Evolutionary conservation across 306 rosid genomes (phyloP), one percentile per base, ranked within the genome.

Genomic region (Inga leiocalycina): DNA sequence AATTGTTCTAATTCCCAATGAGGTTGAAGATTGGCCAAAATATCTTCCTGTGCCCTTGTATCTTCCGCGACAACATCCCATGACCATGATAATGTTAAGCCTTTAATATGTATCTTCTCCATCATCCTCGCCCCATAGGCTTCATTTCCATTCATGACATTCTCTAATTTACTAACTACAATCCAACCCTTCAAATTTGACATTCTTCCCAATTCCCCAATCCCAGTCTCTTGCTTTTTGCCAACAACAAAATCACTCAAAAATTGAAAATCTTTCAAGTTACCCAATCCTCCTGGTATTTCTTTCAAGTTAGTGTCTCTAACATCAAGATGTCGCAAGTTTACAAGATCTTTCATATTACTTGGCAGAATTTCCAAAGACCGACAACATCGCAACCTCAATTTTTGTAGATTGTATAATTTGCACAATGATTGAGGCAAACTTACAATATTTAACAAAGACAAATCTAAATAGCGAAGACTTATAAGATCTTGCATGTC

Each of bases 301-400:
- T 15, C 17, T 37, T 65, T 4, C 15, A 81, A 49, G 34, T 0
- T 0, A n/a, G 69, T 64, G 12, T 10, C 17, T 0, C 22, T 0
- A 16, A 74, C 10, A 15, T 74, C 54, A 32, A 74, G 67, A 46
- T 81, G 22, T 0, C 79, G 37, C 79, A 81, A 74, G 20, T 62
- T 81, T 22, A 62, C 80, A 74, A 81, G 84, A 65, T 64, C 59
- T n/a, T 24, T 59, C 22, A 49, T 49, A 4, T 61, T 69, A 61
- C 4, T 20, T 16, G 27, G 27, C 27, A 27, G 27, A 0, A 27
- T 27, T 27, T 27, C 27, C 27, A 27, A 27, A 27, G 27, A 27
- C 27, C 27, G 27, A 27, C 27, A 27, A 27, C 27, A 27, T 27
- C 27, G 27, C 27, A 27, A 27, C 27, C 27, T 27, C 27, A 27